Percentiles rank a stretch among this genome's conserved stretches.
These are phyloP conservation scores for Aspergillus mulundensis DNA, from an alignment of 495 filamentous ascomycete species.

Conservation along the genomic window DNA sequence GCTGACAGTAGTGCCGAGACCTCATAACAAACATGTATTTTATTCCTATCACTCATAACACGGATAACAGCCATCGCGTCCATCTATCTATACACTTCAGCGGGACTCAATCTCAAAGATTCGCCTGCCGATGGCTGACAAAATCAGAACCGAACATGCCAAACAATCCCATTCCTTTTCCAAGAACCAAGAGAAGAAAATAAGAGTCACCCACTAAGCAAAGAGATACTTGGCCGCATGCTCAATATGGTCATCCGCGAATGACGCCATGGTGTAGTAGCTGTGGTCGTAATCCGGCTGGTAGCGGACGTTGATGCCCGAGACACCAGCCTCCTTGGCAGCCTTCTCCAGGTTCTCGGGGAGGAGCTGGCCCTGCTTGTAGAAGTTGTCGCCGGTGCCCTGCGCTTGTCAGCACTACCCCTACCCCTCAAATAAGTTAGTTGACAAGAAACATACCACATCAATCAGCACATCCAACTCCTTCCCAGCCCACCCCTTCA, in stretches of 20 bases:
- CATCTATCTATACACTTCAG: background rate
- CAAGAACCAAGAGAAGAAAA: slow-evolving; percentile 8
- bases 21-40: no score
- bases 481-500: slow-evolving; percentile 67
- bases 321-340: slow-evolving; percentile 64
- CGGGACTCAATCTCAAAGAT: no score
- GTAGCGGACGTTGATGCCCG: slow-evolving; percentile 68
- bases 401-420: slow-evolving; percentile 13
- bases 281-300: slow-evolving; percentile 95
- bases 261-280: slow-evolving; percentile 89
- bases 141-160: slow-evolving; percentile 16
- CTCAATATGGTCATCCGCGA: slow-evolving; percentile 84
- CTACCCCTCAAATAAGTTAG: no score
- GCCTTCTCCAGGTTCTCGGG: slow-evolving; percentile 89
- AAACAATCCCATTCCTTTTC: background rate
- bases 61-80: background rate
- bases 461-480: slow-evolving; percentile 75
- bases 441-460: slow-evolving; percentile 47
- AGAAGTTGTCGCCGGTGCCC: slow-evolving; percentile 93
- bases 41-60: no score
- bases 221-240: slow-evolving; percentile 83
- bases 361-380: slow-evolving; percentile 85
- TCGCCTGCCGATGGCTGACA: slow-evolving; percentile 9
- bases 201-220: slow-evolving; percentile 55
- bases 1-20: no score